Evolutionary conservation across 805 yeast genomes (phyloP).

Genomic region (Millerago galiae): DNA sequence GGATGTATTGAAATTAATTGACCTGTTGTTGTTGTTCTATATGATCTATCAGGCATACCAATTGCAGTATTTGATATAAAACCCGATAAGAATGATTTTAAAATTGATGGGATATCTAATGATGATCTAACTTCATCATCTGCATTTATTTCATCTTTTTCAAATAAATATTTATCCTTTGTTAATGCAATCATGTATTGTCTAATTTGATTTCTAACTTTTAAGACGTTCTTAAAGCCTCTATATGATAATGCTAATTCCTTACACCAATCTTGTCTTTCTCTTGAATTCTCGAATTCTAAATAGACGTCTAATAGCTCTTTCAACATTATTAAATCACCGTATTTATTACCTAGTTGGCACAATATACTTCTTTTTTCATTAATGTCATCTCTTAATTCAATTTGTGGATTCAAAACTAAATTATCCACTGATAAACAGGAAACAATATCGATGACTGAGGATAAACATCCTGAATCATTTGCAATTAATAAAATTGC

Average conservation of each 20-base stretch:
- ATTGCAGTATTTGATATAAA: constrained; percentile 86
- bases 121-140: constrained; percentile 16
- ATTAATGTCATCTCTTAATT: constrained; percentile 77
- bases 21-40: constrained; percentile 76
- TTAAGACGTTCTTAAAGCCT: constrained; percentile 71
- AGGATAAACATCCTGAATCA: constrained; percentile 42
- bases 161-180: constrained; percentile 28
- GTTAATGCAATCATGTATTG: constrained; percentile 55
- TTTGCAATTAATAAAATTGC: constrained; percentile 74
- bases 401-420: constrained; percentile 71
- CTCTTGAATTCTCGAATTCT: constrained; percentile 40
- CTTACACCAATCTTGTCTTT: constrained; percentile 76
- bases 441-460: constrained; percentile 83
- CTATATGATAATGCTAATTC: constrained; percentile 69
- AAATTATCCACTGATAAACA: constrained; percentile 91
- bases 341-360: constrained; percentile 63
- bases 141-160: constrained; percentile 8
- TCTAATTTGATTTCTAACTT: constrained; percentile 68
- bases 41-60: constrained; percentile 92
- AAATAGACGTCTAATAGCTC: constrained; percentile 61
- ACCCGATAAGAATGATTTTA: constrained; percentile 80
- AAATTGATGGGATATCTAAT: constrained; percentile 48
- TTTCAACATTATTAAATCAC: constrained; percentile 78
- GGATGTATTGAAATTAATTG: constrained; percentile 88
- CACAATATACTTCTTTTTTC: constrained; percentile 65